Base-by-base conservation (phyloP, 1,284 basidiomycete species). In the Sanghuangporus sanghuang region DNA sequence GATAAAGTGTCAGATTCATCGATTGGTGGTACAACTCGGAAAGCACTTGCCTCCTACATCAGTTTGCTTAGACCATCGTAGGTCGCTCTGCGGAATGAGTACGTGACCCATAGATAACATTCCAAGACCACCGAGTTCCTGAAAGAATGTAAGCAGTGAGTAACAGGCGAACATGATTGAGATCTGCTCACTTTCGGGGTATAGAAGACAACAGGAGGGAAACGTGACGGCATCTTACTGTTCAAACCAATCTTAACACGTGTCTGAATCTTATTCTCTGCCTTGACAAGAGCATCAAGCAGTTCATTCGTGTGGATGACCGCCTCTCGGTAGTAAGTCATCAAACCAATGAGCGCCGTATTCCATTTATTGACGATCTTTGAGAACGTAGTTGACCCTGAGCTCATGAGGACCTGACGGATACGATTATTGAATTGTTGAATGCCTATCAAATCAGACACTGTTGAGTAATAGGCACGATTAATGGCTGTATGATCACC, bases 351-450 rank as follows among this genome's bases (percentile, higher is more conserved):
- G 61, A 96, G 84, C 9, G 93, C 93, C 2, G 95, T 96, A 76
- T 98, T 98, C 95, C 95, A 98, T 79, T 98, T 98, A 82, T 99
- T 99, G 73, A 98, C 92, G 71, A 99, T 98, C 84, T 99, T 99
- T 66, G 93, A 95, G 84, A 99, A 99, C 0, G 97, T 98, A 0
- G 96, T 96, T 0, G 95, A 96, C 65, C 97, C 97, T 1, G 97
- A 98, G 70, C 95, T 95, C 97, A 99, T 99, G 67, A 99, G 79
- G 18, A 99, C 92, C 76, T 98, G 96, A 62, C 96, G 85, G 68
- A 98, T 96, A 57, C 95, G 85, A 76, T 98, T 98, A 78, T 96
- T 95, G 82, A 98, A 97, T 72, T 93, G 89, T 71, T 96, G 92
- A 56, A 99, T 93, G 69, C 92, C 91, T 86, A 69, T 48, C 42